Evolutionary conservation across 2,329 filamentous ascomycete species (phyloP), one percentile per base, ranked within the genome.

Genomic region (Pestalotiopsis sp.): DNA sequence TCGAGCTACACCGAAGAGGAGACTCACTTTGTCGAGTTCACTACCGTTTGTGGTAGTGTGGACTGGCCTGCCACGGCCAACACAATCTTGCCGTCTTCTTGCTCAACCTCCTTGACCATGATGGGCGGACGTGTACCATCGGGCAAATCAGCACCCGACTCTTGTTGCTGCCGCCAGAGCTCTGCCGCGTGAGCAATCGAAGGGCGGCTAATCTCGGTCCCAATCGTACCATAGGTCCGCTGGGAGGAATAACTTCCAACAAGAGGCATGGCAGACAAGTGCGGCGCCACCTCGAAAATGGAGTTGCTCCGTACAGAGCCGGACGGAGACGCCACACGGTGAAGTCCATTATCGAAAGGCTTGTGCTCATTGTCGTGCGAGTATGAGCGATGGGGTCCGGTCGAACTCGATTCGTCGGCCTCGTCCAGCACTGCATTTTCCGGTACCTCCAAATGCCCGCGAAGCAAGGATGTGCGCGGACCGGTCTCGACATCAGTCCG

Each of bases 31-130:
- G 95, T 95, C 3, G 94, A 97, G 81, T 99, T 99, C 85, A 98
- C 97, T 71, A 98, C 88, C 6, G 95, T 98, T 82, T 98, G 95
- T 0, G 94, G 94, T 17, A 98, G 85, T 1, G 95, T 99, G n/a
- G 94, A 97, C 82, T 97, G 94, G 52, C 95, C 95, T 71, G 97
- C 92, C 2, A 97, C 91, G 2, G 95, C 88, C 74, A 95, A 88
- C 68, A 97, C 89, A 62, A 95, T 88, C 76, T 92, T 94, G 57
- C 96, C 69, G 39, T 70, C 94, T 73, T 96, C 94, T 74, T 96
- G 93, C 78, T 97, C 93, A 13, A 97, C 88, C 79, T 95, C 92
- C 82, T 94, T 95, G 66, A 98, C 91, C n/a, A 97, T 83, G 67
- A 98, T 86, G 2, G 94, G 93, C 72, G 93, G 90, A 39, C 87